Percentiles rank a stretch among this genome's conserved stretches.
Conservation (phyloP, 2,329 filamentous ascomycete genomes). For the Fusarium sp. region DNA sequence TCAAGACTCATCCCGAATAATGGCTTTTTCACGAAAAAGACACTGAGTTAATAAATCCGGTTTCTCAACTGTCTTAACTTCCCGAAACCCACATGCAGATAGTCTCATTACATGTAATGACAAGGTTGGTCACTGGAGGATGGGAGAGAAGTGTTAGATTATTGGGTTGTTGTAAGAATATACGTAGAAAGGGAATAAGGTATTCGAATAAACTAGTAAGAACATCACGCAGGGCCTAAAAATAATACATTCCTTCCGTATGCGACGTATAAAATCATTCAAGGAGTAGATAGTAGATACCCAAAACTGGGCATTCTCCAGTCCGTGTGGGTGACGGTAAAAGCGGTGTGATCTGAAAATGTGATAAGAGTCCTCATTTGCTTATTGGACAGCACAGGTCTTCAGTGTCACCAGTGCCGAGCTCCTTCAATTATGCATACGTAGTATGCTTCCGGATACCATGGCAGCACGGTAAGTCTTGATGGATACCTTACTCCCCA, state of each 20-base stretch:
- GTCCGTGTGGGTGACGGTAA: background rate
- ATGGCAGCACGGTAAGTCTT: background rate
- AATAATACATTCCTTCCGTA: background rate
- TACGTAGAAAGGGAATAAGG: background rate
- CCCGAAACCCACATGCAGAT: conserved; percentile 11
- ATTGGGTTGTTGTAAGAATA: background rate
- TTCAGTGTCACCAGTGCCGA: conserved; percentile 5
- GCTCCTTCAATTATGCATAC: conserved; percentile 10
- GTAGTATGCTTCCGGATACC: background rate
- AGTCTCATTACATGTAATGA: background rate
- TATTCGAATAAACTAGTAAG: background rate
- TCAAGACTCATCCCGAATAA: conserved; percentile 18
- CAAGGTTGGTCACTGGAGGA: background rate
- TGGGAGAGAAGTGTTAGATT: background rate
- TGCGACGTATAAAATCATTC: background rate
- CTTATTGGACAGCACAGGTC: background rate
- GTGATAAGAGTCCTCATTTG: conserved; percentile 22
- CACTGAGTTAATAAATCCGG: background rate
- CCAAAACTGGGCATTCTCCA: background rate
- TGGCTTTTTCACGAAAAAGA: conserved; percentile 8
- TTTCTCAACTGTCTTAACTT: background rate
- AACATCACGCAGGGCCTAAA: too few species aligned
- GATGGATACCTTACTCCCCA: background rate
- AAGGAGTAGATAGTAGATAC: background rate
- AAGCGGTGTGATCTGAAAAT: conserved; percentile 29